Evolutionary conservation across 345 rosid species (phyloP).

Genomic region (Gossypium mustelinum): DNA sequence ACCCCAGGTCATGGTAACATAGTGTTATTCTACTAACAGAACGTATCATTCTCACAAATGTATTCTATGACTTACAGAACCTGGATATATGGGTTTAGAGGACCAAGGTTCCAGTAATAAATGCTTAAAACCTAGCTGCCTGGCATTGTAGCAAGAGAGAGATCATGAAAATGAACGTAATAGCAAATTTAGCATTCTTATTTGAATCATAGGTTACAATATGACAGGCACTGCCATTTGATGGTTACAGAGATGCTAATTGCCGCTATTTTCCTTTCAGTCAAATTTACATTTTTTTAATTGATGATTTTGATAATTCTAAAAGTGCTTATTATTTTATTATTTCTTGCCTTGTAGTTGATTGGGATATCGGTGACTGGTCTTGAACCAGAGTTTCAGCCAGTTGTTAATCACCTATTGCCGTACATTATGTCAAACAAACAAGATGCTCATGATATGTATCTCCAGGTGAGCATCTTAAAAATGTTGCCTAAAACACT

Average conservation of each 20-base stretch:
- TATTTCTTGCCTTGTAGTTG: conserved; percentile 41
- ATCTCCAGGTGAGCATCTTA: conserved; percentile 58
- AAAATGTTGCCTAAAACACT: neutral
- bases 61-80: neutral
- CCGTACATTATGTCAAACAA: conserved; percentile 67
- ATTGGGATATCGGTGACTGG: conserved; percentile 68
- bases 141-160: neutral
- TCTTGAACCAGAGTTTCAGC: conserved; percentile 83
- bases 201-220: neutral
- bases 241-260: neutral
- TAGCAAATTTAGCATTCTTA: neutral
- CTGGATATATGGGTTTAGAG: neutral
- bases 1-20: neutral
- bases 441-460: conserved; percentile 65
- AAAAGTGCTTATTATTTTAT: conserved; percentile 8
- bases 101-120: neutral
- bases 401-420: conserved; percentile 69
- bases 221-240: neutral
- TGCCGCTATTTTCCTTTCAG: neutral
- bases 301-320: conserved; percentile 4
- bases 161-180: neutral
- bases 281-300: neutral
- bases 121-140: neutral
- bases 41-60: neutral
- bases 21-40: neutral